Conservation (phyloP, 2,329 filamentous ascomycete genomes). For the Penicillium palitans region DNA sequence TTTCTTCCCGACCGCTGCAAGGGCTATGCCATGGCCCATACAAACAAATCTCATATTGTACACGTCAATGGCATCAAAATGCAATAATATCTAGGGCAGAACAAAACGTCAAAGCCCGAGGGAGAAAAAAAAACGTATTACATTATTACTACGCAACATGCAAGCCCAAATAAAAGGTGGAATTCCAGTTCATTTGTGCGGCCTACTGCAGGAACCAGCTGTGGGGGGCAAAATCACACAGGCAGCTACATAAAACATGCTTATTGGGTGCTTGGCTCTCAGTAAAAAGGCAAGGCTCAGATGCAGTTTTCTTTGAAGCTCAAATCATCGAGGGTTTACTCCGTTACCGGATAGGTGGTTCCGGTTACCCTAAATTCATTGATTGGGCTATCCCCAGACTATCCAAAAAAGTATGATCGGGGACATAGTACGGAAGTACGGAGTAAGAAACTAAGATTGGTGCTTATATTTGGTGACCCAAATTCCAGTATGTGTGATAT, state of each 20-base stretch:
- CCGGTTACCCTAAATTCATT: conserved; percentile 6
- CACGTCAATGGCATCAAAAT: conserved; percentile 8
- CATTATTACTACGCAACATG: neutral
- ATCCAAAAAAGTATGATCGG: neutral
- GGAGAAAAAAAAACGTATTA: neutral
- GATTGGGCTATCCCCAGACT: conserved; percentile 11
- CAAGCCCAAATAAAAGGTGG: neutral
- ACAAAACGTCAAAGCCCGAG: neutral
- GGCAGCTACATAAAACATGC: conserved; percentile 1
- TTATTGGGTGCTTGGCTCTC: conserved; percentile 1
- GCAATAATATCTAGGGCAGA: neutral
- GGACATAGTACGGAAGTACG: neutral
- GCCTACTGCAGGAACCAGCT: conserved; percentile 41
- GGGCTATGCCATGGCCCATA: conserved; percentile 8
- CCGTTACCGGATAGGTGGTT: conserved; percentile 4
- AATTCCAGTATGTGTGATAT: conserved; percentile 1
- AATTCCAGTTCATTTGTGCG: conserved; percentile 23
- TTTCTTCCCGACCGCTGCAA: conserved; percentile 11
- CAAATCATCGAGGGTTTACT: conserved; percentile 8
- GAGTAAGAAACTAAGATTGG: neutral
- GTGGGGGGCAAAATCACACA: conserved; percentile 18
- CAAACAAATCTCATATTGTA: conserved; percentile 3
- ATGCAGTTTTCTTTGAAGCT: conserved; percentile 9
- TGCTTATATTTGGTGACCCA: neutral
- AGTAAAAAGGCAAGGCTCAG: conserved; percentile 13